These are phyloP conservation scores for Gynandropsis gynandra DNA, from an alignment of 345 rosid species.

Conservation along the genomic window DNA sequence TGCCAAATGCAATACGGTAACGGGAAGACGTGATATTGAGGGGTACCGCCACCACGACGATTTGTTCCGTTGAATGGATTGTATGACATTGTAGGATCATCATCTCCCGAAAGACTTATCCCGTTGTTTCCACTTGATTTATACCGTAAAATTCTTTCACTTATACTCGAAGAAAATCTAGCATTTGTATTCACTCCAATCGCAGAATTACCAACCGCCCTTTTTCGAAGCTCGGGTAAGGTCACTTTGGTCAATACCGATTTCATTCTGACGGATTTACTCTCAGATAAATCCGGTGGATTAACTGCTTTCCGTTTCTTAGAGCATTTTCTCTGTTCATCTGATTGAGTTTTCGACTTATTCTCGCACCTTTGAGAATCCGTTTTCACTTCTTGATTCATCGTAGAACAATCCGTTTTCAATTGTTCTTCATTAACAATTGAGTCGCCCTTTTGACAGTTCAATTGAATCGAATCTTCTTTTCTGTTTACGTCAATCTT, in stretches of 20 bases:
- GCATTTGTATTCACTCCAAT: slow-evolving; percentile 4
- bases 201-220: too few relatives aligned
- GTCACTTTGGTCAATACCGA: not conserved
- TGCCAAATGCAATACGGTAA: slow-evolving; percentile 40
- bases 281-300: not conserved
- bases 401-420: too few relatives aligned
- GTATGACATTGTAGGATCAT: slow-evolving; percentile 1
- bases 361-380: too few relatives aligned
- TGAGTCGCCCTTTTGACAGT: not conserved
- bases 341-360: too few relatives aligned
- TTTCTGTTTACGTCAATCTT: slow-evolving; percentile 12
- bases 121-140: slow-evolving; percentile 3
- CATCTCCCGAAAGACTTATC: not conserved
- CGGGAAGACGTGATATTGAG: slow-evolving; percentile 27
- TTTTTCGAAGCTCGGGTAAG: too few relatives aligned
- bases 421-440: slow-evolving; percentile 1
- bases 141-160: slow-evolving; percentile 2
- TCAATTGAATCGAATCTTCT: slow-evolving; percentile 2
- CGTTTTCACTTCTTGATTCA: too few relatives aligned
- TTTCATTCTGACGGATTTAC: not conserved
- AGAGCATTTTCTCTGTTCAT: not conserved
- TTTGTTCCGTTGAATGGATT: not conserved
- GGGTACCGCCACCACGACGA: not conserved
- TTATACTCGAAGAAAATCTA: slow-evolving; percentile 11
- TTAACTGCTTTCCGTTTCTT: slow-evolving; percentile 14